These are phyloP conservation scores for Schizophyllum amplum DNA, from an alignment of 1,284 basidiomycete genomes.

Conservation along the genomic window DNA sequence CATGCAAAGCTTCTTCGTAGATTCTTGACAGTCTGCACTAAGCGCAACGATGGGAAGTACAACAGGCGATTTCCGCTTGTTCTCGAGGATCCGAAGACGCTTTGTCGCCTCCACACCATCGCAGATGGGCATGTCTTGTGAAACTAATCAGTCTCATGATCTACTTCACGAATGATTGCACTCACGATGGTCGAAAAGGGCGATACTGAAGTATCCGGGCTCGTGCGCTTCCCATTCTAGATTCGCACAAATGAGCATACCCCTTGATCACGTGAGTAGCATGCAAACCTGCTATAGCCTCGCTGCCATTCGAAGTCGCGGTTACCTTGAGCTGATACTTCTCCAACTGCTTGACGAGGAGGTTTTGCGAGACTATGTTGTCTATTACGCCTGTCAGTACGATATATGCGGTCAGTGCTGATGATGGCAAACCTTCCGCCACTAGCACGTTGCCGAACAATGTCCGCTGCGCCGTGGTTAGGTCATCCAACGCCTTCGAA, in stretches of 20 bases:
- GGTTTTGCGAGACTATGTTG: conserved; percentile 58
- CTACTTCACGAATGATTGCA: conserved; percentile 6
- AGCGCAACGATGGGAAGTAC: conserved; percentile 57
- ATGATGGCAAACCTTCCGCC: conserved; percentile 52
- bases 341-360: conserved; percentile 58
- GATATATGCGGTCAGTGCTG: too few relatives aligned
- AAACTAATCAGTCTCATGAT: background rate
- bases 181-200: conserved; percentile 67
- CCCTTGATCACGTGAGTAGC: too few relatives aligned
- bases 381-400: too few relatives aligned
- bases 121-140: conserved; percentile 63
- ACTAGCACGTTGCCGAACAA: conserved; percentile 59
- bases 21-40: conserved; percentile 67
- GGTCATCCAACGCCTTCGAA: conserved; percentile 35
- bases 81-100: conserved; percentile 50
- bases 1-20: conserved; percentile 62
- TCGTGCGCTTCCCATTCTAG: conserved; percentile 59
- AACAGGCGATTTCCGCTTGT: conserved; percentile 37
- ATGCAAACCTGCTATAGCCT: conserved; percentile 38
- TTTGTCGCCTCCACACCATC: conserved; percentile 69
- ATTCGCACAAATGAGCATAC: too few relatives aligned
- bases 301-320: conserved; percentile 58
- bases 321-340: conserved; percentile 49
- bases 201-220: conserved; percentile 59
- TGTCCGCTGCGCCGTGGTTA: conserved; percentile 38